Evolutionary conservation across 768 basidiomycete genomes (phyloP).

Genomic region (Psilocybe sp.): DNA sequence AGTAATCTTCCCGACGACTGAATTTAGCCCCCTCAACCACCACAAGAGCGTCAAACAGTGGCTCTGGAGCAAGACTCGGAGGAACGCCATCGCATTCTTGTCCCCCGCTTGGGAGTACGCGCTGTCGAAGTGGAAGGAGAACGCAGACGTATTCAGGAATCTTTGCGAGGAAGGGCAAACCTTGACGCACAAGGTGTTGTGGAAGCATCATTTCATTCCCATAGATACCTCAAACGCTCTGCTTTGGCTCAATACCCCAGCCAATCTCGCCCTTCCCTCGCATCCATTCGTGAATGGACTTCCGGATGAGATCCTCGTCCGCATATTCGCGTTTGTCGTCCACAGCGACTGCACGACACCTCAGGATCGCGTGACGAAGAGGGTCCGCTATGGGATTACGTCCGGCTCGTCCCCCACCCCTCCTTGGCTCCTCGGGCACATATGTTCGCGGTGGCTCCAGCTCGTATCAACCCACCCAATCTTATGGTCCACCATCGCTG

Average conservation of each 20-base stretch:
- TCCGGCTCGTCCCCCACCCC: constrained; percentile 14
- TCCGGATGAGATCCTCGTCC: constrained; percentile 8
- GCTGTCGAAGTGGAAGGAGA: neutral
- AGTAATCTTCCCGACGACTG: no score
- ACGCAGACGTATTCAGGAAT: neutral
- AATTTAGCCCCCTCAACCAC: no score
- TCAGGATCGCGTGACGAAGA: constrained; percentile 1
- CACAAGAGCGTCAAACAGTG: no score
- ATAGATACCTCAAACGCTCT: constrained; percentile 11
- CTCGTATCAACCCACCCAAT: constrained; percentile 6
- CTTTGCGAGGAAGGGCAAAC: neutral
- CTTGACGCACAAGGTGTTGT: constrained; percentile 2
- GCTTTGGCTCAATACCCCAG: constrained; percentile 8
- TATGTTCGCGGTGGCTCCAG: constrained; percentile 6
- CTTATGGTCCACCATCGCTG: constrained; percentile 13
- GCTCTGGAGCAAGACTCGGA: no score
- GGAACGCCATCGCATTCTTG: no score
- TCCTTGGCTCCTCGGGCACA: constrained; percentile 5
- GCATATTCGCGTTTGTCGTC: constrained; percentile 11
- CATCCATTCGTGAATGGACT: constrained; percentile 5
- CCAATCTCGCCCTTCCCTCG: constrained; percentile 4
- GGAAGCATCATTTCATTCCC: constrained; percentile 9
- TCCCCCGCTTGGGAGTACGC: neutral
- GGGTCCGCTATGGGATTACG: constrained; percentile 3
- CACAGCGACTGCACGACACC: constrained; percentile 10